Base-by-base conservation (phyloP, 768 basidiomycete species). In the Amylocystis lapponica region DNA sequence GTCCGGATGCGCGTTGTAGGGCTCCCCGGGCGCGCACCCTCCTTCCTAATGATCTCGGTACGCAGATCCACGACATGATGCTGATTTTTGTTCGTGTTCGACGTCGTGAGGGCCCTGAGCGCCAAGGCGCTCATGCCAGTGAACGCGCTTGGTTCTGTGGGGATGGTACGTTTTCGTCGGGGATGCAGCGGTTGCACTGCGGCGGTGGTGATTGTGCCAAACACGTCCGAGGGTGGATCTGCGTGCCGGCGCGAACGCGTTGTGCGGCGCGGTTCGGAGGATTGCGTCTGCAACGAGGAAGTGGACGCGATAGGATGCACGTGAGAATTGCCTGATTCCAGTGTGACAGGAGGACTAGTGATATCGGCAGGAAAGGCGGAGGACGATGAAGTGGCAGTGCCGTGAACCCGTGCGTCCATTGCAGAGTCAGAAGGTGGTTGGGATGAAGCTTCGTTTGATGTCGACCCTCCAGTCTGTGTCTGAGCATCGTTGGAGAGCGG, bases 1-100 rank as follows among this genome's bases (percentile, higher is more conserved):
- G 84, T 86, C 53, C 75, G 74, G 35, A 83, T 72, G 60, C 85
- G 86, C 39, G 85, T 78, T n/a, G 68, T 72, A 5, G 88, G 88
- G 55, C 87, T 91, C 49, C 83, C 85, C 9, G 88, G 88, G 41
- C 88, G 68, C 27, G 64, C 58, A 22, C 88, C 87, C 32, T 79
- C 74, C 60, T 74, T 85, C 36, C 79, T 71, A 23, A 91, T 66
- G 16, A 90, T 72, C 59, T 86, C 77, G 27, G 75, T 86, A 59
- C 84, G 78, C 29, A 91, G 61, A 48, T 71, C 74, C 2, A 72
- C 76, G 5, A 75, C 67, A 19, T 81, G 85, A 37, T 71, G 66
- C 64, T 91, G 86, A 53, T 91, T 91, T 58, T 66, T 76, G 37
- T 68, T 61, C 1, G 87, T 91, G 59, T 91, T 90, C 30, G 76